Evolutionary conservation across 345 rosid genomes (phyloP).

Genomic region (Litchi chinensis): DNA sequence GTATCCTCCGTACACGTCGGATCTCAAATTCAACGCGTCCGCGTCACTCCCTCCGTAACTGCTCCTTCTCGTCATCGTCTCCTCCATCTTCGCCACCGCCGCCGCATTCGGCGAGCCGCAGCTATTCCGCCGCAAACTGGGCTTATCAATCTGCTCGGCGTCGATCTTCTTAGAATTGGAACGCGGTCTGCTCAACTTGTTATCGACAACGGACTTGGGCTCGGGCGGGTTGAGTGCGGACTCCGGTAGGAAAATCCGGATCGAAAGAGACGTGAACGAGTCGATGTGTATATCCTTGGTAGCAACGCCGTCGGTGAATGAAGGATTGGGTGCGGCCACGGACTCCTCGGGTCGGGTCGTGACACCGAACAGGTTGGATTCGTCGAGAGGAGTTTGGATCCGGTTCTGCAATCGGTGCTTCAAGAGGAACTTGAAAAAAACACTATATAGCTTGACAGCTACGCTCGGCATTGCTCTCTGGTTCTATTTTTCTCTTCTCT

Average conservation of each 20-base stretch:
- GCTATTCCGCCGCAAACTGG: constrained; percentile 55
- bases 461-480: constrained; percentile 76
- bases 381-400: constrained; percentile 56
- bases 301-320: constrained; percentile 87
- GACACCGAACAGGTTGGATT: constrained; percentile 60
- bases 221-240: constrained; percentile 73
- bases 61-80: constrained; percentile 47
- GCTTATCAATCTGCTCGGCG: constrained; percentile 5
- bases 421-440: constrained; percentile 87
- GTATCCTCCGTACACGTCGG: constrained; percentile 74
- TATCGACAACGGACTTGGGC: constrained; percentile 25
- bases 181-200: constrained; percentile 10
- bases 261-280: constrained; percentile 74
- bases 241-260: constrained; percentile 91
- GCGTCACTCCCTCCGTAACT: constrained; percentile 53
- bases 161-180: not conserved
- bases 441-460: constrained; percentile 83
- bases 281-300: constrained; percentile 96
- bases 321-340: constrained; percentile 68
- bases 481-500: not conserved
- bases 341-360: constrained; percentile 86
- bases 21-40: constrained; percentile 45
- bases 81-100: constrained; percentile 20
- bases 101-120: constrained; percentile 37
- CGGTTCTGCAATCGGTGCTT: constrained; percentile 82